phyloP scores from a whole-genome alignment of 768 basidiomycete genomes.

The Coprinopsis marcescibilis region DNA sequence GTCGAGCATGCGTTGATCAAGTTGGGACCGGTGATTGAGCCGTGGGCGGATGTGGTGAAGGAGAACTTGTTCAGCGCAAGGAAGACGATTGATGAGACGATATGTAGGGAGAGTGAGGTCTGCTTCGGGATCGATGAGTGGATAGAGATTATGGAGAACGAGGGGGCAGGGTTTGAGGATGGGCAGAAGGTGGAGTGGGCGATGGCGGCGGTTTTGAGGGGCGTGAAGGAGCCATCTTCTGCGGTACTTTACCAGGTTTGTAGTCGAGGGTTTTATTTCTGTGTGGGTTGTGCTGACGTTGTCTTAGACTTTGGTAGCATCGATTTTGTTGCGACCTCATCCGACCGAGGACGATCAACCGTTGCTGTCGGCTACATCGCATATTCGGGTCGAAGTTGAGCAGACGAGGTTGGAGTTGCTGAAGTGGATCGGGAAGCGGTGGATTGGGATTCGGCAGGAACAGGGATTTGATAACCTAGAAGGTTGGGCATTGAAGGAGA shows the following conservation, averaged over 20 bases:
- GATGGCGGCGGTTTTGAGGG: conserved; percentile 58
- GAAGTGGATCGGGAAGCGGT: conserved; percentile 56
- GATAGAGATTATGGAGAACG: conserved; percentile 66
- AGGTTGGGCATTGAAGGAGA: conserved; percentile 84
- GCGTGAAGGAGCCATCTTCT: conserved; percentile 61
- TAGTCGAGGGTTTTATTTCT: not conserved
- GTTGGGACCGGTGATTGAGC: conserved; percentile 51
- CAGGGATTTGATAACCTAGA: conserved; percentile 84
- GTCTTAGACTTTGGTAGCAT: conserved; percentile 69
- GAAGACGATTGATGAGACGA: conserved; percentile 53
- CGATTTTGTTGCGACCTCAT: conserved; percentile 65
- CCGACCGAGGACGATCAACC: conserved; percentile 51
- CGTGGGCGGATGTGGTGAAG: conserved; percentile 62
- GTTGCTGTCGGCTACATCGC: conserved; percentile 64
- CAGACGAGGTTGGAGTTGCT: conserved; percentile 55
- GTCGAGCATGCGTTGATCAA: conserved; percentile 56
- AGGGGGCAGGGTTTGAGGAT: conserved; percentile 73
- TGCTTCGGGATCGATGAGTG: conserved; percentile 71
- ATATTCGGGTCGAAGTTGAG: conserved; percentile 68
- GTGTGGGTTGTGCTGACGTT: no score
- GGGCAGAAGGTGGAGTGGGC: conserved; percentile 73
- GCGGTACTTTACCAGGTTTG: conserved; percentile 71
- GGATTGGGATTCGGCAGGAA: conserved; percentile 67
- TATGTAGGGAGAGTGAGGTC: conserved; percentile 52
- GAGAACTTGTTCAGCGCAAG: conserved; percentile 66